These are phyloP conservation scores for Cladosporium sp. DNA, from an alignment of 2,329 filamentous ascomycete genomes.

Conservation along the genomic window DNA sequence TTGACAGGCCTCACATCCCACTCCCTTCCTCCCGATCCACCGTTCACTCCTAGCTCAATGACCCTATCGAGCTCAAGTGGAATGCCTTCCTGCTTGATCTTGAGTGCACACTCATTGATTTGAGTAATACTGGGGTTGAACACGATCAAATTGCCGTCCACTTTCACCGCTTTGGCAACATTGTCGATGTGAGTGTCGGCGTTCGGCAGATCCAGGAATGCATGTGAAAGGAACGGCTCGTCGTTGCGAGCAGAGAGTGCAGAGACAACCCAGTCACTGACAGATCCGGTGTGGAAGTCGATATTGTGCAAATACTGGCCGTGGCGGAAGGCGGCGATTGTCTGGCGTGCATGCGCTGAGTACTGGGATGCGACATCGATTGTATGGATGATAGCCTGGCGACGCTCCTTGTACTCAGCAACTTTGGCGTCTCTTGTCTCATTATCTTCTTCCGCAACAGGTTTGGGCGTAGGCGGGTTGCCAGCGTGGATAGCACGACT, in stretches of 20 bases:
- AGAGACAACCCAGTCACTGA: constrained; percentile 62
- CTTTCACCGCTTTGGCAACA: constrained; percentile 60
- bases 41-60: constrained; percentile 57
- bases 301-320: constrained; percentile 71
- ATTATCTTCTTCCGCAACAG: constrained; percentile 27
- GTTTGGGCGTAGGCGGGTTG: constrained; percentile 56
- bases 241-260: constrained; percentile 49
- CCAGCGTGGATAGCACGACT: constrained; percentile 74
- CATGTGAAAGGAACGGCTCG: constrained; percentile 69
- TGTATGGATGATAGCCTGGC: constrained; percentile 73
- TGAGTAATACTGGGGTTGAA: constrained; percentile 81
- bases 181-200: constrained; percentile 56
- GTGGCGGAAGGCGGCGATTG: constrained; percentile 67
- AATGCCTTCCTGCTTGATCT: constrained; percentile 56
- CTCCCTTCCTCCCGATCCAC: constrained; percentile 57
- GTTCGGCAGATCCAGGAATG: constrained; percentile 72
- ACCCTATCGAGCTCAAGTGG: constrained; percentile 62
- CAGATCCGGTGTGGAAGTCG: constrained; percentile 71
- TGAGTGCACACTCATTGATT: constrained; percentile 64
- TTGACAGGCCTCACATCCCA: constrained; percentile 64
- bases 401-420: constrained; percentile 45
- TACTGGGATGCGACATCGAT: constrained; percentile 67
- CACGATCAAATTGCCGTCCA: constrained; percentile 66
- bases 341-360: constrained; percentile 64
- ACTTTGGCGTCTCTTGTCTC: constrained; percentile 28